Conservation (phyloP, 495 filamentous ascomycete genomes). For the Daldinia grandis region DNA sequence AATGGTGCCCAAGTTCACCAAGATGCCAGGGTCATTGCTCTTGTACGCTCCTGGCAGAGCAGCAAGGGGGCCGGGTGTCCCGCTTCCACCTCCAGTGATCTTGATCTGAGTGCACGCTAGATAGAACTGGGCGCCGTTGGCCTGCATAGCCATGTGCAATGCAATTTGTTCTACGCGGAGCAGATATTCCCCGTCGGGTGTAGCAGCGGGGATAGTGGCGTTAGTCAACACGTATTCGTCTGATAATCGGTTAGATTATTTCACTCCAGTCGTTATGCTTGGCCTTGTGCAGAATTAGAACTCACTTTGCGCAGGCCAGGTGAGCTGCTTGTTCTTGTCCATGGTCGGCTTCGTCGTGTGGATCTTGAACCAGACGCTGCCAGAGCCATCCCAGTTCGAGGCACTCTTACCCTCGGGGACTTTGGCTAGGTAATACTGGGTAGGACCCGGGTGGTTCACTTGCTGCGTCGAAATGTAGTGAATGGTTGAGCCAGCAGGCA, state of each 20-base stretch:
- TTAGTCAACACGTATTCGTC: slow-evolving; percentile 51
- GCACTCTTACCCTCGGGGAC: slow-evolving; percentile 54
- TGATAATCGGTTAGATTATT: slow-evolving; percentile 21
- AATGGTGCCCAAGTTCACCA: slow-evolving; percentile 52
- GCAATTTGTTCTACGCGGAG: slow-evolving; percentile 66
- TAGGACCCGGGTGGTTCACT: slow-evolving; percentile 58
- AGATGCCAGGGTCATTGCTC: slow-evolving; percentile 55
- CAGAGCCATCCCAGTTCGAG: slow-evolving; percentile 58
- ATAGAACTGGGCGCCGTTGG: slow-evolving; percentile 61
- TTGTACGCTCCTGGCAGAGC: slow-evolving; percentile 63
- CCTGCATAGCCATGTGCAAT: slow-evolving; percentile 54
- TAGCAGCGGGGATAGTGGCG: slow-evolving; percentile 55
- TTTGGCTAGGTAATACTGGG: slow-evolving; percentile 59
- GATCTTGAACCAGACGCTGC: slow-evolving; percentile 63
- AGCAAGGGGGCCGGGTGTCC: slow-evolving; percentile 55
- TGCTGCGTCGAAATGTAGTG: slow-evolving; percentile 58
- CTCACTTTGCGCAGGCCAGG: slow-evolving; percentile 52
- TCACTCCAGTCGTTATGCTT: background rate
- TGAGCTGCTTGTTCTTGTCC: slow-evolving; percentile 51
- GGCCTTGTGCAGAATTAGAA: background rate
- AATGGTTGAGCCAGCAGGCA: slow-evolving; percentile 55
- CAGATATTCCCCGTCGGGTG: slow-evolving; percentile 62
- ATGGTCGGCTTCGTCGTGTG: slow-evolving; percentile 52
- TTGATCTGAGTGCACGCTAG: slow-evolving; percentile 65
- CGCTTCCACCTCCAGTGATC: slow-evolving; percentile 59